Percentiles rank a stretch among this genome's conserved stretches.
Evolutionary conservation across 2,329 filamentous ascomycete genomes (phyloP).

Genomic region (Aureobasidium subglaciale): DNA sequence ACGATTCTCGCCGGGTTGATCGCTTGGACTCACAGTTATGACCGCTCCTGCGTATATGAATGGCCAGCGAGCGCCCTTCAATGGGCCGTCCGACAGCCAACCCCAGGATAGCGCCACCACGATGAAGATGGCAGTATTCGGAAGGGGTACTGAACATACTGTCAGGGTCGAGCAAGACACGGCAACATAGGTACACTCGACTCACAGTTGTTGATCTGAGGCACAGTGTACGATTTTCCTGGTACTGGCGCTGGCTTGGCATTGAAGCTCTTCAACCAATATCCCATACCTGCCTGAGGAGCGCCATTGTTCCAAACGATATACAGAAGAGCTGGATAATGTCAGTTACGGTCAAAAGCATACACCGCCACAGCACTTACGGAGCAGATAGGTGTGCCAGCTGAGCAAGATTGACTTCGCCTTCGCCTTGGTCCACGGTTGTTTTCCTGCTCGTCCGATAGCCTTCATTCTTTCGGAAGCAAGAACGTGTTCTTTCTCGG

Average conservation of each 20-base stretch:
- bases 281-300: conserved; percentile 14
- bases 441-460: conserved; percentile 8
- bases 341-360: background rate
- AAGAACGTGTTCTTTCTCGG: conserved; percentile 9
- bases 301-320: conserved; percentile 9
- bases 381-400: conserved; percentile 14
- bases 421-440: conserved; percentile 11
- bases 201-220: conserved; percentile 14
- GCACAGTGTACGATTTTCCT: background rate
- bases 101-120: conserved; percentile 8
- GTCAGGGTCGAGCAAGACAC: background rate
- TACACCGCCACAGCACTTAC: no score
- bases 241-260: conserved; percentile 3
- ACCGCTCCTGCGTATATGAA: conserved; percentile 5
- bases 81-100: conserved; percentile 5
- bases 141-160: background rate
- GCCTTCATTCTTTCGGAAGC: conserved; percentile 11
- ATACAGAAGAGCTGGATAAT: conserved; percentile 2
- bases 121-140: conserved; percentile 1
- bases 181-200: background rate
- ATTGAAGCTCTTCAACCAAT: conserved; percentile 15
- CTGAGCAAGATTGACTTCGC: conserved; percentile 6
- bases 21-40: background rate
- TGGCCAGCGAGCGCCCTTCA: conserved; percentile 11
- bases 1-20: no score